phyloP scores from a whole-genome alignment of 2,329 filamentous ascomycete species.

The Monilinia vaccinii-corymbosi region DNA sequence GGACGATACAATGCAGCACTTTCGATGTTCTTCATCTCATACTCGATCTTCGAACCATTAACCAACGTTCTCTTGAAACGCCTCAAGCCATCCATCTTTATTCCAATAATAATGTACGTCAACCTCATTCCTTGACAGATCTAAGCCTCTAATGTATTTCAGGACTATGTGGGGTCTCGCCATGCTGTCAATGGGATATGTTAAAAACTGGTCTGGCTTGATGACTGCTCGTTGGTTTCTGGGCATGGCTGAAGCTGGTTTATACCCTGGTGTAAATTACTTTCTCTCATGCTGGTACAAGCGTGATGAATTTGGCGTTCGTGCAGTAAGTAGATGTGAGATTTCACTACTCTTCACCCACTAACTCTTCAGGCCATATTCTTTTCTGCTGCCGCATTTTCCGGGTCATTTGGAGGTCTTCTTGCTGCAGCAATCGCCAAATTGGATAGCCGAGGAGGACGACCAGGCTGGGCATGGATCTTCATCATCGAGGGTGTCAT shows the following conservation, averaged over 20 bases:
- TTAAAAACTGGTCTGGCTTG: conserved; percentile 26
- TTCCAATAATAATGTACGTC: conserved; percentile 70
- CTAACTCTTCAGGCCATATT: conserved; percentile 46
- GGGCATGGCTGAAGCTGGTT: conserved; percentile 63
- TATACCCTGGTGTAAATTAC: conserved; percentile 74
- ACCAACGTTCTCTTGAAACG: conserved; percentile 66
- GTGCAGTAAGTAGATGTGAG: conserved; percentile 36
- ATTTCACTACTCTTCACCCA: conserved; percentile 41
- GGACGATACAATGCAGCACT: conserved; percentile 65
- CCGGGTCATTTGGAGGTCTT: conserved; percentile 40
- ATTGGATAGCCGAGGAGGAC: conserved; percentile 35
- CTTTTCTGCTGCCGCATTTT: conserved; percentile 44
- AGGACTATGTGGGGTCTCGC: conserved; percentile 56
- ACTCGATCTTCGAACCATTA: conserved; percentile 68
- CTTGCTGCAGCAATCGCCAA: conserved; percentile 37
- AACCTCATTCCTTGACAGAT: conserved; percentile 9
- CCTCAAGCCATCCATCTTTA: conserved; percentile 66
- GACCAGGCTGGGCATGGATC: conserved; percentile 39
- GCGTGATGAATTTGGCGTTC: conserved; percentile 47
- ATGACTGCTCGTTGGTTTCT: conserved; percentile 44
- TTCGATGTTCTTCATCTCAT: conserved; percentile 81
- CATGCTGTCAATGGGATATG: conserved; percentile 46
- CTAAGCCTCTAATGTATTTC: background rate
- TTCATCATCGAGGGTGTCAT: conserved; percentile 45
- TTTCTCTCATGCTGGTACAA: conserved; percentile 74